Percentiles rank a stretch among this genome's conserved stretches.
phyloP scores from a whole-genome alignment of 2,329 filamentous ascomycete species.

The Emericellopsis cladophorae region DNA sequence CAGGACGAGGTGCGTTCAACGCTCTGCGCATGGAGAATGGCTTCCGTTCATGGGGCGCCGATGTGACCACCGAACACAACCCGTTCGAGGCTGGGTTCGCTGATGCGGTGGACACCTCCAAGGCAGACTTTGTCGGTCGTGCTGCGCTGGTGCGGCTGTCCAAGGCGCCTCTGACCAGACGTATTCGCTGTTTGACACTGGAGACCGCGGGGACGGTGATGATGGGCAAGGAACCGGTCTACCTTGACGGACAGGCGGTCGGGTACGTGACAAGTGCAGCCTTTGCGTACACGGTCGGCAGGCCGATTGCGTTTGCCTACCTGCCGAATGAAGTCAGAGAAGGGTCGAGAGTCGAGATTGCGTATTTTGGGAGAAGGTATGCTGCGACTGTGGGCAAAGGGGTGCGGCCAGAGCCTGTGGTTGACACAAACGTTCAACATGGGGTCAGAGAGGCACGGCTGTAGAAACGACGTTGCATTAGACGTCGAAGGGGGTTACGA shows the following conservation, averaged over 20 bases:
- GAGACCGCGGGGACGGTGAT: constrained; percentile 40
- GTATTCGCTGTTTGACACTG: constrained; percentile 36
- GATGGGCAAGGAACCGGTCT: constrained; percentile 51
- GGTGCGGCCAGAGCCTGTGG: too few relatives aligned
- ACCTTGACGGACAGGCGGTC: constrained; percentile 25
- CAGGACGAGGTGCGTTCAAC: constrained; percentile 44
- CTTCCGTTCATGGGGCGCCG: constrained; percentile 40
- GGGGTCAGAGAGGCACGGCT: too few relatives aligned
- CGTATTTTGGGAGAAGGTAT: constrained; percentile 42
- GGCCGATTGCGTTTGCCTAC: constrained; percentile 47
- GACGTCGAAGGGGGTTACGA: too few relatives aligned
- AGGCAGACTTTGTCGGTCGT: constrained; percentile 37
- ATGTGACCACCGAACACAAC: constrained; percentile 48
- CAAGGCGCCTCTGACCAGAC: constrained; percentile 16
- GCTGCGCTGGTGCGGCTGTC: constrained; percentile 29
- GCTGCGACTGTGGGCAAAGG: too few relatives aligned
- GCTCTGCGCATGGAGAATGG: constrained; percentile 47
- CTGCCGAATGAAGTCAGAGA: constrained; percentile 23
- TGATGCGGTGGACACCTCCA: constrained; percentile 31
- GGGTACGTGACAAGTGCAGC: constrained; percentile 50
- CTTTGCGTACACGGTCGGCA: constrained; percentile 46
- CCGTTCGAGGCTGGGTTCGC: constrained; percentile 46
- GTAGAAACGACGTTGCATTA: too few relatives aligned
- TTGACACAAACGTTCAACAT: too few relatives aligned
- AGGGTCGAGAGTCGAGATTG: constrained; percentile 34